Evolutionary conservation across 2,329 filamentous ascomycete species (phyloP).

Genomic region (Calonectria fujianensis): DNA sequence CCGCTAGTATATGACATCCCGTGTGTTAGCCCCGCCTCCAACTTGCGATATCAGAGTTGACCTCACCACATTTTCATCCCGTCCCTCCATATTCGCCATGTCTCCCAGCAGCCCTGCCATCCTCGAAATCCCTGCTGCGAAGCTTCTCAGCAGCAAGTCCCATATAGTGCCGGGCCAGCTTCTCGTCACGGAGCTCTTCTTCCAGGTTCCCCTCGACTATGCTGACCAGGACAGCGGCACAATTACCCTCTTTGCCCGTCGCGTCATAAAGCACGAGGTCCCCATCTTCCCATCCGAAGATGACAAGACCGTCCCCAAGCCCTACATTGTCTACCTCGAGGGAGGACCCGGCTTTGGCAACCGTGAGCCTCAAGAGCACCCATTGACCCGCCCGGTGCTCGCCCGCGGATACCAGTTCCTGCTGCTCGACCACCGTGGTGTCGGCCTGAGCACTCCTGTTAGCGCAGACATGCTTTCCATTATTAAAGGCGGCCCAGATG

Average conservation of each 20-base stretch:
- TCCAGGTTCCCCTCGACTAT: slow-evolving; percentile 90
- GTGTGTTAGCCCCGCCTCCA: slow-evolving; percentile 43
- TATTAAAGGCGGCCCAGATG: slow-evolving; percentile 74
- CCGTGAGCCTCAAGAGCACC: slow-evolving; percentile 82
- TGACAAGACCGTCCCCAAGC: slow-evolving; percentile 63
- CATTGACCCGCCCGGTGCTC: slow-evolving; percentile 82
- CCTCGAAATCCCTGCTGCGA: slow-evolving; percentile 60
- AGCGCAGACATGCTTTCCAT: slow-evolving; percentile 80
- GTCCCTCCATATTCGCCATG: slow-evolving; percentile 33
- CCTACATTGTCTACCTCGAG: slow-evolving; percentile 84
- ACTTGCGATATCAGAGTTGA: slow-evolving; percentile 35
- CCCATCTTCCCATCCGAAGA: slow-evolving; percentile 71
- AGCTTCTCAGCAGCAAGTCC: slow-evolving; percentile 64
- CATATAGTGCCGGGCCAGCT: slow-evolving; percentile 78
- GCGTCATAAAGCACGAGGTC: slow-evolving; percentile 79
- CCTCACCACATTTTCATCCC: slow-evolving; percentile 27
- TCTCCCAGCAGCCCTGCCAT: slow-evolving; percentile 39
- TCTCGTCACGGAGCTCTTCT: slow-evolving; percentile 87
- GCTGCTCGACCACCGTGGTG: slow-evolving; percentile 93
- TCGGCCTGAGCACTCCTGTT: slow-evolving; percentile 88
- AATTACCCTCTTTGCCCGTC: slow-evolving; percentile 86
- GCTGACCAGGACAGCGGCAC: slow-evolving; percentile 74
- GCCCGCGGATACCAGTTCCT: slow-evolving; percentile 90
- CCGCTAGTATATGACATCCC: slow-evolving; percentile 22
- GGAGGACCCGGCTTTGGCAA: slow-evolving; percentile 91